phyloP scores from a whole-genome alignment of 192 early-diverging fungal species.

The Umbelopsis isabellina region DNA sequence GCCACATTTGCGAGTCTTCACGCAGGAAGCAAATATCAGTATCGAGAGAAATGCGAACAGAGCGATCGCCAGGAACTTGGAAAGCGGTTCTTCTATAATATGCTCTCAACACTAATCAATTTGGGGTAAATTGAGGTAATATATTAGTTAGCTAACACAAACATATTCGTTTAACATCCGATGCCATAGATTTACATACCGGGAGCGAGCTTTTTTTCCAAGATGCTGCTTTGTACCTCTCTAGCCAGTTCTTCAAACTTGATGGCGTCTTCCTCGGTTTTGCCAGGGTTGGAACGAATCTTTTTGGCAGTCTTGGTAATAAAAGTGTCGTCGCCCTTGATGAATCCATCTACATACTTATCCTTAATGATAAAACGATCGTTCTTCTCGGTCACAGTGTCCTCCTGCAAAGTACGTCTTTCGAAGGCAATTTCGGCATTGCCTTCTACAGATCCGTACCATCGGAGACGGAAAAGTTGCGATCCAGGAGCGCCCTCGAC shows the following conservation, averaged over 20 bases:
- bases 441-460: conserved; percentile 75
- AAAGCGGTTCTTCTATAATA: conserved; percentile 99
- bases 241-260: conserved; percentile 69
- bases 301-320: conserved; percentile 78
- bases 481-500: conserved; percentile 89
- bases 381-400: conserved; percentile 89
- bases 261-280: conserved; percentile 75
- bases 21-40: conserved; percentile 95
- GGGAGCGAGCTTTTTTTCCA: conserved; percentile 73
- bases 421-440: conserved; percentile 33
- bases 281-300: conserved; percentile 70
- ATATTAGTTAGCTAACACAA: too few relatives aligned
- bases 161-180: too few relatives aligned
- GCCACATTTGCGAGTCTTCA: conserved; percentile 74
- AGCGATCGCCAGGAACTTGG: conserved; percentile 94
- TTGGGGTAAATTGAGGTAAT: too few relatives aligned
- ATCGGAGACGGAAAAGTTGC: conserved; percentile 87
- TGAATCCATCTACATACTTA: conserved; percentile 85
- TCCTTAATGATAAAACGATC: conserved; percentile 94
- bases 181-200: conserved; percentile 30
- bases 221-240: conserved; percentile 73
- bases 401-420: conserved; percentile 83
- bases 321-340: conserved; percentile 72
- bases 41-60: conserved; percentile 94
- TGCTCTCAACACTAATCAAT: conserved; percentile 70